Evolutionary conservation across 495 filamentous ascomycete genomes (phyloP).

Genomic region (Melanomma pulvis-pyrius): DNA sequence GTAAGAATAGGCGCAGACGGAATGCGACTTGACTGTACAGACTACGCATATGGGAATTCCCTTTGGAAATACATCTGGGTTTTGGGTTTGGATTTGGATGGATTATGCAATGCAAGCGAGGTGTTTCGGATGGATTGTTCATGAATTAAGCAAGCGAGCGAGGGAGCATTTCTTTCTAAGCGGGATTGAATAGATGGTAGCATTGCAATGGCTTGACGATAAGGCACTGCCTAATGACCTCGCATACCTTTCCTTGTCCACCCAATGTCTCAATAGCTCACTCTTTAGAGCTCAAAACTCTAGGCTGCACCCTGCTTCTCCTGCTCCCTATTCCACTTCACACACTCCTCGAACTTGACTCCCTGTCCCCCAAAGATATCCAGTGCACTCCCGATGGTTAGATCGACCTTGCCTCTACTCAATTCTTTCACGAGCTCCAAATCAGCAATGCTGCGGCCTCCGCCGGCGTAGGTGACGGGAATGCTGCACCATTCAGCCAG

Average conservation of each 20-base stretch:
- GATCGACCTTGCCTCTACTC: slow-evolving; percentile 79
- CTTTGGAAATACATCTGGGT: neutral
- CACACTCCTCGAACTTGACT: slow-evolving; percentile 84
- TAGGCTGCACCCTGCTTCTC: neutral
- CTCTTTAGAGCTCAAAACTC: too few relatives aligned
- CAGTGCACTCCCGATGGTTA: slow-evolving; percentile 94
- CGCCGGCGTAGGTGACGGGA: slow-evolving; percentile 94
- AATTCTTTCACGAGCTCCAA: slow-evolving; percentile 75
- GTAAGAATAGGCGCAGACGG: neutral
- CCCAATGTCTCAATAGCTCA: too few relatives aligned
- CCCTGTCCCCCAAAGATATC: slow-evolving; percentile 91
- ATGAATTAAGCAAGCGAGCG: neutral
- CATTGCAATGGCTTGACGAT: neutral
- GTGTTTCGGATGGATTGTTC: neutral
- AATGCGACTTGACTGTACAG: neutral
- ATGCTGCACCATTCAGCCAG: slow-evolving; percentile 84
- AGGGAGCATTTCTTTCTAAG: neutral
- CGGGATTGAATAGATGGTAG: neutral
- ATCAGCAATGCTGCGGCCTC: slow-evolving; percentile 78
- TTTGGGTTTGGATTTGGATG: neutral
- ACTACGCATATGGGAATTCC: neutral
- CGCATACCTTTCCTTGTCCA: too few relatives aligned
- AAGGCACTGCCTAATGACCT: too few relatives aligned
- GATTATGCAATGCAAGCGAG: neutral
- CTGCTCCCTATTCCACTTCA: slow-evolving; percentile 72